These are phyloP conservation scores for Phytophthora pisi DNA, from an alignment of 352 stramenopile genomes.

Conservation along the genomic window DNA sequence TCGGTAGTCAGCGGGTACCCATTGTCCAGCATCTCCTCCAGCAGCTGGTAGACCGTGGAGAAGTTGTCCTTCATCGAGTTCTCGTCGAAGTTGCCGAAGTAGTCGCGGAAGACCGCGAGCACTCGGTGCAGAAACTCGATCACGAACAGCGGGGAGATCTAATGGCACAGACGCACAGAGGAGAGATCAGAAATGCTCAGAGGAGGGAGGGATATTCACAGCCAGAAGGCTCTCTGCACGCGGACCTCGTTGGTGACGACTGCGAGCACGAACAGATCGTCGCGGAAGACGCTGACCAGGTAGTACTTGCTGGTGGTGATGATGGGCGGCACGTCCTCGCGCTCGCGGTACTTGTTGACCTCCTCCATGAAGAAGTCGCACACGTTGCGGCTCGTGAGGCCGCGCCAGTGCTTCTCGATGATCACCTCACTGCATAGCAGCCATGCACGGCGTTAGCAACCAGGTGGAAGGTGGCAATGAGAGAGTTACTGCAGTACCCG, in stretches of 20 bases:
- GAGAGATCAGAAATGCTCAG: neutral
- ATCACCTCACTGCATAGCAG: conserved; percentile 89
- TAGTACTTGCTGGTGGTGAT: conserved; percentile 91
- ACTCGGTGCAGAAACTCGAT: conserved; percentile 98
- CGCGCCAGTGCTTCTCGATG: conserved; percentile 99
- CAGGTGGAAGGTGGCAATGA: neutral
- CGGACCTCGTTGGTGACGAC: conserved; percentile 94
- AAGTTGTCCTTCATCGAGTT: conserved; percentile 99
- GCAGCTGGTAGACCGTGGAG: conserved; percentile 95
- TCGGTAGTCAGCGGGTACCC: conserved; percentile 97
- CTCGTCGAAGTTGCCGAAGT: conserved; percentile 97
- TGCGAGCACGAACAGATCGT: conserved; percentile 96
- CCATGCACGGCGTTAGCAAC: conserved; percentile 16
- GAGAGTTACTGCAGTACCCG: conserved; percentile 48
- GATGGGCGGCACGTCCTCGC: conserved; percentile 89
- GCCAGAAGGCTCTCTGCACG: neutral
- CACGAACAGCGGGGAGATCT: conserved; percentile 89
- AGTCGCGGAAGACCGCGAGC: conserved; percentile 96
- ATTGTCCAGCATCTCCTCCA: conserved; percentile 98
- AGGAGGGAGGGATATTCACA: neutral
- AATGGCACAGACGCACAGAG: conserved; percentile 8
- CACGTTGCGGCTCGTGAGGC: conserved; percentile 93
- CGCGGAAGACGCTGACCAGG: conserved; percentile 92
- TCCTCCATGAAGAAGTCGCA: conserved; percentile 99
- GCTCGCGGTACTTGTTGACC: conserved; percentile 92